Conservation (phyloP, 371 early-diverging fungal species). For the Lichtheimia hyalospora region DNA sequence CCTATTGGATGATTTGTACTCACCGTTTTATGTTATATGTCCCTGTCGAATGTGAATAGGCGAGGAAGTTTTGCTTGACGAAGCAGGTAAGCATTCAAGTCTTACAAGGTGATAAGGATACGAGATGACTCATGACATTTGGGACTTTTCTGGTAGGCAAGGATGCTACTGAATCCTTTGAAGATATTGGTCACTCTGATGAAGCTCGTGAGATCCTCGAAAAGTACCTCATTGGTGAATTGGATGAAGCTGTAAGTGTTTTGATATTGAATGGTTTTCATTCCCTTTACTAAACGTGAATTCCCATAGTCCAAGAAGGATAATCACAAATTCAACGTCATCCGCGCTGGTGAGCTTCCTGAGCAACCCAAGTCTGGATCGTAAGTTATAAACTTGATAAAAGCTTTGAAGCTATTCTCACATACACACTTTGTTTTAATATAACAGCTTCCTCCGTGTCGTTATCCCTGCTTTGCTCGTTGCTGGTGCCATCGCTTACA, state of each 20-base stretch:
- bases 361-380: conserved; percentile 28
- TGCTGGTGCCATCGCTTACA: conserved; percentile 38
- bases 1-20: background rate
- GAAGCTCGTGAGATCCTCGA: conserved; percentile 54
- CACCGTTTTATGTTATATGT: too few relatives aligned
- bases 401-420: too few relatives aligned
- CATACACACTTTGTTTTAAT: background rate
- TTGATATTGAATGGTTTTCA: too few relatives aligned
- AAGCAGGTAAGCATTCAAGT: conserved; percentile 37
- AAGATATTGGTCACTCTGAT: conserved; percentile 90
- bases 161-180: conserved; percentile 86
- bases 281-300: too few relatives aligned
- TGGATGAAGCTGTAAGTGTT: conserved; percentile 32
- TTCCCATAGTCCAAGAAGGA: conserved; percentile 23
- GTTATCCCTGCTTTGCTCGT: conserved; percentile 29
- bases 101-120: background rate
- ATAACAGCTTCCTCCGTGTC: conserved; percentile 25
- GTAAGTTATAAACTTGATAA: conserved; percentile 26
- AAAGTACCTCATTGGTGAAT: conserved; percentile 39
- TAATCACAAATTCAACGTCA: conserved; percentile 22
- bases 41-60: conserved; percentile 24
- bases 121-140: background rate
- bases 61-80: conserved; percentile 64
- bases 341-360: conserved; percentile 49
- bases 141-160: conserved; percentile 38